A percentile compares a stretch with the other conserved stretches of the same genome.
Conservation (phyloP, 192 early-diverging fungal species). For the Cetraspora pellucida region DNA sequence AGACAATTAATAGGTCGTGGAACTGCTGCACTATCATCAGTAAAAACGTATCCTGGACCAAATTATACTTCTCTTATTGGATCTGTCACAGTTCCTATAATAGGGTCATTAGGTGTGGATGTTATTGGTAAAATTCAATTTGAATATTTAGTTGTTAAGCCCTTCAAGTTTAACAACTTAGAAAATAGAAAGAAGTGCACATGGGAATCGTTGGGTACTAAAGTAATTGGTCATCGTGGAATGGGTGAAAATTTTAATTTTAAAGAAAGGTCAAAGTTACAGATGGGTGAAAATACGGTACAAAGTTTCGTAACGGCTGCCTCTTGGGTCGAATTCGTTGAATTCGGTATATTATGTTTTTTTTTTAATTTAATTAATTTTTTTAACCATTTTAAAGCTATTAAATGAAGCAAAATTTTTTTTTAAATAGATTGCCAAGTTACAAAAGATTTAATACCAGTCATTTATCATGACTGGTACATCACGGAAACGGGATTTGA, state of each 20-base stretch:
- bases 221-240: slow-evolving; percentile 89
- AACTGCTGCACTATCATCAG: slow-evolving; percentile 56
- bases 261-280: too few relatives aligned
- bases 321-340: slow-evolving; percentile 82
- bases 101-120: slow-evolving; percentile 49
- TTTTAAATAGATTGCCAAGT: slow-evolving; percentile 78
- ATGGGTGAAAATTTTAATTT: slow-evolving; percentile 53
- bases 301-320: slow-evolving; percentile 83
- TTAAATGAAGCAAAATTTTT: not conserved
- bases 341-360: slow-evolving; percentile 68
- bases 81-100: slow-evolving; percentile 60
- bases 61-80: slow-evolving; percentile 55
- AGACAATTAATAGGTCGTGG: slow-evolving; percentile 58
- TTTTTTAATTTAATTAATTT: too few relatives aligned
- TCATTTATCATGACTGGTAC: slow-evolving; percentile 94
- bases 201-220: slow-evolving; percentile 63
- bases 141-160: slow-evolving; percentile 65
- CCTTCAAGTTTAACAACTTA: slow-evolving; percentile 64
- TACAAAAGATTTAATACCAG: slow-evolving; percentile 82
- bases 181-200: slow-evolving; percentile 55
- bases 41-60: slow-evolving; percentile 44
- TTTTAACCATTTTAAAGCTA: too few relatives aligned
- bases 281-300: slow-evolving; percentile 91
- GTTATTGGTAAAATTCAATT: slow-evolving; percentile 60
- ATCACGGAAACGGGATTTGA: slow-evolving; percentile 73